A percentile compares a stretch with the other conserved stretches of the same genome.
Evolutionary conservation across 129 eudicot species (phyloP).

Genomic region (Kitagawia praeruptora): DNA sequence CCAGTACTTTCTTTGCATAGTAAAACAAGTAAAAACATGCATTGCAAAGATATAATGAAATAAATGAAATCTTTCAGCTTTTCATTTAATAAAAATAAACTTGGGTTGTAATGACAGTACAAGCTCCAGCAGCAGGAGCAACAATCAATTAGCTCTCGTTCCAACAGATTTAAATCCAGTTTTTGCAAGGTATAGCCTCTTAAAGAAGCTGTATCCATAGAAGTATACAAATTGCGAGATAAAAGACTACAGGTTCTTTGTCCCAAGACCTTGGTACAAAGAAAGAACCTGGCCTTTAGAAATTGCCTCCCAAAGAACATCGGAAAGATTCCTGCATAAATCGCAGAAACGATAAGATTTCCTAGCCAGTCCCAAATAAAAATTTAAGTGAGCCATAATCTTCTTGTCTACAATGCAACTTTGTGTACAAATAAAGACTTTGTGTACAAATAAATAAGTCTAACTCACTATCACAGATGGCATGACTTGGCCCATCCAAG

Average conservation of each 20-base stretch:
- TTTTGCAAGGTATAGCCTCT: conserved; percentile 63
- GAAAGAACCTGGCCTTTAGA: conserved; percentile 69
- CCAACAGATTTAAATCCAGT: conserved; percentile 68
- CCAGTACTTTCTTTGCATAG: background rate
- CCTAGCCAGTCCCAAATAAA: background rate
- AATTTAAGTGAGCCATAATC: background rate
- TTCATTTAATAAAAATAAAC: conserved; percentile 22
- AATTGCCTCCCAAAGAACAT: conserved; percentile 90
- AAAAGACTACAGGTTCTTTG: conserved; percentile 83
- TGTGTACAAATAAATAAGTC: background rate
- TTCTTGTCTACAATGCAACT: background rate
- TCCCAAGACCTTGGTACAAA: conserved; percentile 88
- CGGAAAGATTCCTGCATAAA: conserved; percentile 60
- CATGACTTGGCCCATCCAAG: background rate
- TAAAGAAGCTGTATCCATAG: conserved; percentile 87
- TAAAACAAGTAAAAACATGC: background rate
- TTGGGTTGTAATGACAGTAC: conserved; percentile 70
- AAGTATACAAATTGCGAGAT: conserved; percentile 71
- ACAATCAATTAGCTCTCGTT: conserved; percentile 71
- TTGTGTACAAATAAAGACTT: no score
- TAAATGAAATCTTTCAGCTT: background rate
- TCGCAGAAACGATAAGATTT: background rate
- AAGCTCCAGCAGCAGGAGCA: conserved; percentile 95
- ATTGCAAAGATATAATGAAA: background rate
- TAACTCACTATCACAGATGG: background rate